Base-by-base conservation (phyloP, 805 yeast genomes). In the Wickerhamomyces alni region DNA sequence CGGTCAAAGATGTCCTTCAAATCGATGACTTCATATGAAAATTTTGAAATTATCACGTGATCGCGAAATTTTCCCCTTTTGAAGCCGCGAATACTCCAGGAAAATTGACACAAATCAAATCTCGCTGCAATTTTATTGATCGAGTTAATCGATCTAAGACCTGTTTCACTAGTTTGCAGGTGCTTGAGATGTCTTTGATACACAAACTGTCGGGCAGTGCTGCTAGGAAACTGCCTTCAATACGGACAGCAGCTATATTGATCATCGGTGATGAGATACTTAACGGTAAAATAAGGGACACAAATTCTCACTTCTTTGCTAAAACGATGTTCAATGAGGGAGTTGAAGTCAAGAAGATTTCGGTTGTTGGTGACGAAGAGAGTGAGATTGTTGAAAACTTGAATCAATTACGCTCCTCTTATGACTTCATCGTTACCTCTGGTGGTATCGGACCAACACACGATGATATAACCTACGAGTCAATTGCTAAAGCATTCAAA, bases 211-310 rank as follows among this genome's bases (percentile, higher is more conserved):
- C 18, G 17, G 8, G n/a, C 17, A 17, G 10, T 13, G 17, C 17
- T 9, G 17, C 6, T 29, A 15, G n/a, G 8, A 11, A 33, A 11
- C 11, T 4, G 6, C 21, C 16, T 6, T 13, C 11, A 11, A 12
- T 21, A 15, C 34, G 42, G 13, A 26, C 48, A 11, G 42, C 43
- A 19, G 44, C 43, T 11, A 44, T 41, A 37, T 38, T 44, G 43
- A 61, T 66, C 25, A 87, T 87, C 37, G 96, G 96, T 5, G 96
- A 87, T 59, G 96, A 87, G 61, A 82, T 87, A 2, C 72, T 87
- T 41, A 87, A 86, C 49, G 94, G 95, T 6, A 87, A 87, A 61
- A 86, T 87, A 44, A 61, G 68, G 5, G 96, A 87, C 53, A 75
- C 91, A 2, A 87, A 87, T 58, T 82, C 94, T 8, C 65, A 72